Conservation (phyloP, 2,329 filamentous ascomycete species). For the Emergomyces pasteurianus region DNA sequence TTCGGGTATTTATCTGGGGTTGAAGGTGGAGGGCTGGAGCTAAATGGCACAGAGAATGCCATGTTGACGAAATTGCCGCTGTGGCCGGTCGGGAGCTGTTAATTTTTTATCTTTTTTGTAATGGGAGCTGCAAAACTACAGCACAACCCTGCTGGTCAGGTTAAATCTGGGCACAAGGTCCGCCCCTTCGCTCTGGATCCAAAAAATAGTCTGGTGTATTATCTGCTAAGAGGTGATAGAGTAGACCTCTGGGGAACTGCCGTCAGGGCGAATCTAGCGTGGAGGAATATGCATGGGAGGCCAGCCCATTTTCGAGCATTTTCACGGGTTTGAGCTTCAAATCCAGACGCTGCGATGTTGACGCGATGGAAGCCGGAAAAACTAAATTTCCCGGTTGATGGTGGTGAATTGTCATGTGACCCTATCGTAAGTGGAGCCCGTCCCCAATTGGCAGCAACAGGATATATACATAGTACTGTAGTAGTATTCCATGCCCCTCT, state of each 20-base stretch:
- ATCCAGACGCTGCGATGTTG: neutral
- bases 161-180: neutral
- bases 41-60: constrained; percentile 25
- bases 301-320: neutral
- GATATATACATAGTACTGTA: no score
- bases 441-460: no score
- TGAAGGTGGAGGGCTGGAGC: constrained; percentile 24
- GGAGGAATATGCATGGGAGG: neutral
- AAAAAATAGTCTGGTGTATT: neutral
- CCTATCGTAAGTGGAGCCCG: no score
- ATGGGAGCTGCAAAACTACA: neutral
- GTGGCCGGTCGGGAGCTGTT: neutral
- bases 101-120: neutral
- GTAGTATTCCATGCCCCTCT: neutral
- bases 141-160: neutral
- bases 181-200: neutral
- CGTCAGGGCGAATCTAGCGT: neutral
- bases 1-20: constrained; percentile 29
- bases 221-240: neutral
- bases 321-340: neutral
- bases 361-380: neutral
- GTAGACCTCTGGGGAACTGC: neutral
- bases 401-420: neutral
- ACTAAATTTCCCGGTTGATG: neutral
- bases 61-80: constrained; percentile 14